Evolutionary conservation across 768 basidiomycete species (phyloP).

Genomic region (Infundibulicybe gibba): DNA sequence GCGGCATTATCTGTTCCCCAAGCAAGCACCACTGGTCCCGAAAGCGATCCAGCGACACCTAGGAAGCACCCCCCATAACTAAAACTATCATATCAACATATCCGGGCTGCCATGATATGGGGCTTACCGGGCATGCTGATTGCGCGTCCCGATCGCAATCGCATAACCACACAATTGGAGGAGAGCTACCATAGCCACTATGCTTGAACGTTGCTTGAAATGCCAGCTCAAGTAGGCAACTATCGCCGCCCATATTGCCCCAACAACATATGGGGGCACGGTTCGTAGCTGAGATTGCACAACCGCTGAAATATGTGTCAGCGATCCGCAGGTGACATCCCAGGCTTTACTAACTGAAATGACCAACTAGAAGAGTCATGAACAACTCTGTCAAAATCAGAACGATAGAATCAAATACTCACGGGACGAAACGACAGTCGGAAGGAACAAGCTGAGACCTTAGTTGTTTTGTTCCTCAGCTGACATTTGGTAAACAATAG

Average conservation of each 20-base stretch:
- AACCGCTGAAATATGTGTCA: slow-evolving; percentile 23
- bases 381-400: neutral
- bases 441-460: slow-evolving; percentile 21
- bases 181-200: slow-evolving; percentile 29
- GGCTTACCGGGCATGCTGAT: slow-evolving; percentile 31
- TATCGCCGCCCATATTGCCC: slow-evolving; percentile 34
- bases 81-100: slow-evolving; percentile 5
- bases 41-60: slow-evolving; percentile 31
- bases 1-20: slow-evolving; percentile 49
- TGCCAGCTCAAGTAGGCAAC: slow-evolving; percentile 31
- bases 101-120: neutral
- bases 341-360: slow-evolving; percentile 17
- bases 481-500: no score
- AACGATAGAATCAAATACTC: slow-evolving; percentile 11
- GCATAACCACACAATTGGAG: slow-evolving; percentile 41
- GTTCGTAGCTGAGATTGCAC: slow-evolving; percentile 45
- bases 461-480: no score
- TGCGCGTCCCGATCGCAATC: slow-evolving; percentile 36
- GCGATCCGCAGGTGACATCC: neutral
- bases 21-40: slow-evolving; percentile 32
- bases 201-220: slow-evolving; percentile 28
- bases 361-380: slow-evolving; percentile 9
- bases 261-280: slow-evolving; percentile 44
- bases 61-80: slow-evolving; percentile 48
- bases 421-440: slow-evolving; percentile 43